A percentile compares a stretch with the other conserved stretches of the same genome.
These are phyloP conservation scores for Conticribra guillardii DNA, from an alignment of 108 stramenopile species.

Conservation along the genomic window DNA sequence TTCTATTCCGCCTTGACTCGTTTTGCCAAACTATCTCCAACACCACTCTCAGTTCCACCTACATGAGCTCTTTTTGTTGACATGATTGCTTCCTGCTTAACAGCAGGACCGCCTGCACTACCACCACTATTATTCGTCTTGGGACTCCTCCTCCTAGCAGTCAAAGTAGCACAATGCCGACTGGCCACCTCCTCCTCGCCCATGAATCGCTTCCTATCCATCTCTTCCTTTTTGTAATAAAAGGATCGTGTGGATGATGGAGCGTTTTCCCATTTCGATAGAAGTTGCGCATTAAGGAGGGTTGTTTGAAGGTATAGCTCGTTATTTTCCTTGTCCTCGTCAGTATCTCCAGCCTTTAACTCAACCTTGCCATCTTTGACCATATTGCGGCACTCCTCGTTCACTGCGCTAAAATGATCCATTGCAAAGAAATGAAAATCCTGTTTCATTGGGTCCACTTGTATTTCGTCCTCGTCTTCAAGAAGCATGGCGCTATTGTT, in stretches of 20 bases:
- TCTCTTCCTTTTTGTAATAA: conserved; percentile 77
- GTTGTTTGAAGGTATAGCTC: conserved; percentile 67
- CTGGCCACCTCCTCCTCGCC: conserved; percentile 89
- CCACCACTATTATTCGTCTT: conserved; percentile 20
- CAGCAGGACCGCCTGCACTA: too few species aligned
- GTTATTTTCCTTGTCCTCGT: conserved; percentile 36
- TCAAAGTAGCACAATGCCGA: conserved; percentile 89
- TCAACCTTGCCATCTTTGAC: conserved; percentile 31
- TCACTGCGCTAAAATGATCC: conserved; percentile 49
- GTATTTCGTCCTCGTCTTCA: conserved; percentile 35
- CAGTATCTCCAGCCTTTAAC: conserved; percentile 16
- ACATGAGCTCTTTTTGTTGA: too few species aligned
- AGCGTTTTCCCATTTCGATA: conserved; percentile 72
- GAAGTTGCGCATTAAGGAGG: conserved; percentile 73
- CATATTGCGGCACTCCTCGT: conserved; percentile 54
- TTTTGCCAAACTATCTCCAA: too few species aligned
- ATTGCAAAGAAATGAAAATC: conserved; percentile 86
- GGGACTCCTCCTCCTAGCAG: conserved; percentile 62
- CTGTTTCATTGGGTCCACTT: conserved; percentile 81
- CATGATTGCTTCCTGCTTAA: too few species aligned
- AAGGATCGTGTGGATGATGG: conserved; percentile 51
- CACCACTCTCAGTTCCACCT: too few species aligned
- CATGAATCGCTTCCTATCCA: conserved; percentile 81
- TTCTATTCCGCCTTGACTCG: too few species aligned
- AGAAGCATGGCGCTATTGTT: conserved; percentile 7